Evolutionary conservation across 1,284 basidiomycete species (phyloP), one percentile per base, ranked within the genome.

Genomic region (Cutaneotrichosporon mucoides): DNA sequence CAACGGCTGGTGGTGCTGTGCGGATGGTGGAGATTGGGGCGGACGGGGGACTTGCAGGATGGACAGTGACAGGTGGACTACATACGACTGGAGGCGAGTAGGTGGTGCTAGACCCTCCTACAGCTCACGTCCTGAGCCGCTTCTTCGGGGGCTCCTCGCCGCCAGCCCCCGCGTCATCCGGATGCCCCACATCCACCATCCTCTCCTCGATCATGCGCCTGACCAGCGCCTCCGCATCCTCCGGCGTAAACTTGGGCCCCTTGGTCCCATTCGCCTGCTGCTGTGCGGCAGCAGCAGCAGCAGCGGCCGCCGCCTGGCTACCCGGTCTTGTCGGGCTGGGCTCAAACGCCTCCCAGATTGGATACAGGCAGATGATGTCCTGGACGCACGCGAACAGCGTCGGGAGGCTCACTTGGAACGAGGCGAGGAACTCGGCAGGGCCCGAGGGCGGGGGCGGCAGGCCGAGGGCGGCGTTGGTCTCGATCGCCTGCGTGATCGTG

Each of bases 301-400:
- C 24, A 24, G 24, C 24, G 24, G 24, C 24, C 24, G 24, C 24
- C 24, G 24, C 24, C 24, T 24, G 24, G 24, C 24, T 24, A 24
- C 24, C 24, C 24, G 56, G 52, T 10, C 42, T 10, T 57, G 55
- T 34, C 37, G 59, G 61, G 10, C 67, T 53, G 6, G 73, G 73
- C 60, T 75, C 75, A 46, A 93, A 90, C 10, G 84, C 80, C 56
- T 89, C 87, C 90, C 92, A 95, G 0, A 93, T 81, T 6, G 87
- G 84, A 72, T 96, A 97, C n/a, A 92, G 77, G 4, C 87, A 84
- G 55, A 97, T 83, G 66, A 98, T 91, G 76, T 96, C 90, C 74
- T 97, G 93, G 0, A 89, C 85, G 62, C 95, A 87, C 24, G 89
- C 88, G 15, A 90, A 85, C 33, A 99, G 79, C 49, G 89, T 81